Evolutionary conservation across 1,284 basidiomycete species (phyloP), one percentile per base, ranked within the genome.

Genomic region (Wolfiporia cocos): DNA sequence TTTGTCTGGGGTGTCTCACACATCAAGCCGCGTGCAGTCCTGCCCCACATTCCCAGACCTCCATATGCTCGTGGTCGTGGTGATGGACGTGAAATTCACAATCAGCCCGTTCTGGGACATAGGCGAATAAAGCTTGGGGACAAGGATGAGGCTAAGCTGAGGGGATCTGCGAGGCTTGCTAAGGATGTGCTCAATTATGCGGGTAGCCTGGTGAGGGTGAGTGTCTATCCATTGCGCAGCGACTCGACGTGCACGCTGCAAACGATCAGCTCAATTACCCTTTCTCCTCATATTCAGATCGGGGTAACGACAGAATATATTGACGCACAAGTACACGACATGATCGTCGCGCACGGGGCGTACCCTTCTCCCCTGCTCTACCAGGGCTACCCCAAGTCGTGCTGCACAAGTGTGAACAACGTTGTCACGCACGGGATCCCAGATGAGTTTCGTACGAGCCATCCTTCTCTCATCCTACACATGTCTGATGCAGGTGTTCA

Each of bases 291-390:
- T 31, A n/a, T 22, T 26, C 46, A 91, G 90, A 71, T 78, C 36
- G 86, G 86, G 5, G 62, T 79, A 11, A 90, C 87, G 2, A 92
- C 92, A 4, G 73, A 83, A 42, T 65, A 68, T 7, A 80, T 94
- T 39, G 89, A 94, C 57, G 62, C 66, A 14, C 68, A 69, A 1
- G 66, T 92, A 23, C 90, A 93, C 49, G 70, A 82, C 10, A 81
- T 76, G 46, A 84, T 92, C 44, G 53, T 88, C 29, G 59, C 68
- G 0, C 68, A 72, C 45, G 71, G 70, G n/a, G 91, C 88, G 22
- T 96, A 96, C 59, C 93, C 93, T 0, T 93, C 91, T 2, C 91
- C 93, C 0, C 66, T 96, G 24, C 73, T 73, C 0, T 96, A 95
- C 62, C 70, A 74, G 20, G 82, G 81, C 6, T 95, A 85, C 57